Conservation (phyloP, 1,284 basidiomycete genomes). For the Violaceomyces palustris region DNA sequence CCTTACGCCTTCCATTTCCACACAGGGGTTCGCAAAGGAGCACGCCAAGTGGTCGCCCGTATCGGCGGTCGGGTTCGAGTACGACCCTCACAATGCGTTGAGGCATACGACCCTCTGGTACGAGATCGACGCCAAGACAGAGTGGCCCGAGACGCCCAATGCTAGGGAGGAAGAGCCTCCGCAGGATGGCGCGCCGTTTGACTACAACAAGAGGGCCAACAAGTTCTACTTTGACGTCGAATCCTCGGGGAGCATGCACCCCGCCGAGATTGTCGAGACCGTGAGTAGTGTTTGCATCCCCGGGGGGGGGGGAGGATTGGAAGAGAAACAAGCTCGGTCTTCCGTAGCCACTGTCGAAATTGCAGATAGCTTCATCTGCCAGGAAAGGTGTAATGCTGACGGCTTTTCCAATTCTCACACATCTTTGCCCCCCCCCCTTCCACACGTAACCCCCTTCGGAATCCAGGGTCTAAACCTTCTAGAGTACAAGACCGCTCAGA, state of each 20-base stretch:
- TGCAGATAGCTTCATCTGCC: too few species aligned
- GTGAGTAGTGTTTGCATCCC: conserved; percentile 13
- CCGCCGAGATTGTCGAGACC: conserved; percentile 48
- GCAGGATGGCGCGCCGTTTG: conserved; percentile 41
- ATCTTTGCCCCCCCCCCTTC: too few species aligned
- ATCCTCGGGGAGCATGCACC: conserved; percentile 44
- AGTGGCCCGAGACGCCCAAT: conserved; percentile 48
- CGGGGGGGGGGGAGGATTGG: background rate
- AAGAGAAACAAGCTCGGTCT: background rate
- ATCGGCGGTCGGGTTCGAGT: conserved; percentile 91
- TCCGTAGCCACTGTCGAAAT: too few species aligned
- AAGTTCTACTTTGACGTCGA: conserved; percentile 52
- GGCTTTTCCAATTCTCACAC: background rate
- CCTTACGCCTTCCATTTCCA: background rate
- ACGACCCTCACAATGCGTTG: conserved; percentile 95
- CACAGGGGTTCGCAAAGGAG: conserved; percentile 89
- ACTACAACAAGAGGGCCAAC: conserved; percentile 40
- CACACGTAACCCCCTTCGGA: too few species aligned
- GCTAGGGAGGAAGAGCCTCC: conserved; percentile 48
- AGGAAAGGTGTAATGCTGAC: too few species aligned
- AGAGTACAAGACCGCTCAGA: conserved; percentile 46
- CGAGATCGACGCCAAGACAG: conserved; percentile 58
- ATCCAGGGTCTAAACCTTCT: conserved; percentile 39
- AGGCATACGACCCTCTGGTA: conserved; percentile 95
- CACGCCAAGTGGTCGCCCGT: conserved; percentile 99